Conservation (phyloP, 139 green algal genomes). For the Coccomyxa sp. region DNA sequence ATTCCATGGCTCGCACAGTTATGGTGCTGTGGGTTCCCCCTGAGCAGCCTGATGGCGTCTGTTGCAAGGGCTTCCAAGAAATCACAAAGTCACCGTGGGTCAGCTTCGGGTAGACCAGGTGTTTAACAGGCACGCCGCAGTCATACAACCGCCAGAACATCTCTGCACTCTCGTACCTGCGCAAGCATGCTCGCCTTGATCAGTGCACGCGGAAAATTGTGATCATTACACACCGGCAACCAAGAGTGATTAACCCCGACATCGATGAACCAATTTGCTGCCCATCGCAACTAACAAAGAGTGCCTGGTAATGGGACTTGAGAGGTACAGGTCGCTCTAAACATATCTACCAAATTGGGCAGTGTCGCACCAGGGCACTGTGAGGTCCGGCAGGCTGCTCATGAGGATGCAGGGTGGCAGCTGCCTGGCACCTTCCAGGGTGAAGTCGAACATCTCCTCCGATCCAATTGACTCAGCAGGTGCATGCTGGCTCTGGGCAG, state of each 20-base stretch:
- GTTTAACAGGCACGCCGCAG: slow-evolving; percentile 38
- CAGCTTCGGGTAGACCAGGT: slow-evolving; percentile 59
- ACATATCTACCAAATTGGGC: not conserved
- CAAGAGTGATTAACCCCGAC: not conserved
- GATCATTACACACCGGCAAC: not conserved
- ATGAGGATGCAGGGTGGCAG: slow-evolving; percentile 52
- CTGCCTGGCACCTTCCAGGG: slow-evolving; percentile 13
- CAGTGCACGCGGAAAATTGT: not conserved
- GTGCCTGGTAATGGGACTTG: not conserved
- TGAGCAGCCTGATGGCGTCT: too few relatives aligned
- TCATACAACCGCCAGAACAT: slow-evolving; percentile 44
- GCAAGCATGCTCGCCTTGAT: not conserved
- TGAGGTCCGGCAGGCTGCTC: slow-evolving; percentile 44
- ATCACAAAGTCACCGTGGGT: too few relatives aligned
- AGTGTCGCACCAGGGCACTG: slow-evolving; percentile 46
- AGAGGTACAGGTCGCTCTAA: not conserved
- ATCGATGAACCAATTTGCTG: not conserved
- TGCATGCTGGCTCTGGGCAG: too few relatives aligned
- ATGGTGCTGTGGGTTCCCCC: too few relatives aligned
- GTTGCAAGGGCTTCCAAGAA: too few relatives aligned
- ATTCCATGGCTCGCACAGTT: too few relatives aligned
- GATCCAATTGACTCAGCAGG: too few relatives aligned
- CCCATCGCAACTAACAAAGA: not conserved
- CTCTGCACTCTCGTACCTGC: slow-evolving; percentile 48
- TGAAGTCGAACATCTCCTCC: slow-evolving; percentile 4